Base-by-base conservation (phyloP, 192 early-diverging fungal genomes). In the Lobosporangium transversale region DNA sequence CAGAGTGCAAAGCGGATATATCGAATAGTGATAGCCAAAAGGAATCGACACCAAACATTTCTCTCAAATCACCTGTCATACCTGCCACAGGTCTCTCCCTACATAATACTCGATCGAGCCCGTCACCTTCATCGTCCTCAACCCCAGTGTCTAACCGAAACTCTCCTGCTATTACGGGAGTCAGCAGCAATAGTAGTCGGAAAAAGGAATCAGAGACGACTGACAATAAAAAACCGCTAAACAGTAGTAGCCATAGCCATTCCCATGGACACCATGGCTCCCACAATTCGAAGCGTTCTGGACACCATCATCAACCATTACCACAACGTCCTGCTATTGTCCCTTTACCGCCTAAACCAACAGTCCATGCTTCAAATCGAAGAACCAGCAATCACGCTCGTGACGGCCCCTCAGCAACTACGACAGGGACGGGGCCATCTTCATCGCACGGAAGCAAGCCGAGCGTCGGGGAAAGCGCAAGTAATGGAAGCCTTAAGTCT, bases 261-360 rank as follows among this genome's bases (percentile, higher is more conserved):
- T n/a, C n/a, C n/a, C 47, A 40, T 33, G 29, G 44, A 27, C 49
- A 53, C 29, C 43, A 66, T 48, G 32, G 44, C 27, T 53, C 49
- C 15, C 29, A 50, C 10, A 47, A 68, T 31, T 35, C 57, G 15
- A 76, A 67, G 53, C 58, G 73, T 27, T 30, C 50, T 20, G 60
- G 45, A 4, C 73, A 76, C 17, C 64, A 61, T 8, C 64, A 55
- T 20, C 10, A 62, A 29, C 73, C 73, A 1, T 40, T 76, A 6
- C 73, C 73, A 29, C 73, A 63, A 7, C 58, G 73, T 7, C 73
- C 73, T 14, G 58, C 26, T n/a, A 48, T 75, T 58, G 70, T 76
- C 6, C 65, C 73, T n/a, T 27, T 76, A 30, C 73, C 73, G 23
- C 73, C 73, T 23, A 76, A 67, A 14, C 73, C 71, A 23, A 35